A percentile compares a stretch with the other conserved stretches of the same genome.
Evolutionary conservation across 257 asterid species (phyloP).

Genomic region (Solanum lycopersicoides): DNA sequence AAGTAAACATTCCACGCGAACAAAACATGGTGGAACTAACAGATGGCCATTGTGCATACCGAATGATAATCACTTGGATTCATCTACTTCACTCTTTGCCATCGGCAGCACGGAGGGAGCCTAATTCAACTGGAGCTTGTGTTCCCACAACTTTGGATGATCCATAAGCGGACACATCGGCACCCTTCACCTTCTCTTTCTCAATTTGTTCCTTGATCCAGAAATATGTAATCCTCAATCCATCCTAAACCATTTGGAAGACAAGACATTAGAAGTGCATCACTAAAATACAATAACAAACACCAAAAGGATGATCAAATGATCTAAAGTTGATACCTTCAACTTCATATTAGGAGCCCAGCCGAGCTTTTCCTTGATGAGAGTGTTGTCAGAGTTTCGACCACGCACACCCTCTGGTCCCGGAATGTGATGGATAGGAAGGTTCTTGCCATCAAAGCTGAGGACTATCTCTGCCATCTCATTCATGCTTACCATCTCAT

Average conservation of each 20-base stretch:
- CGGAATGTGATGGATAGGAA: constrained; percentile 76
- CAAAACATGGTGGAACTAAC: not conserved
- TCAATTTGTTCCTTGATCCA: constrained; percentile 94
- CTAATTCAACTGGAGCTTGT: constrained; percentile 42
- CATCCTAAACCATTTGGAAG: constrained; percentile 37
- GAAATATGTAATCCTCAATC: constrained; percentile 78
- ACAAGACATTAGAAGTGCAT: not conserved
- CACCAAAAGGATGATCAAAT: not conserved
- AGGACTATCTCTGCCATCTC: constrained; percentile 89
- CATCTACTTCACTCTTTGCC: constrained; percentile 27
- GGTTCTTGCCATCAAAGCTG: constrained; percentile 67
- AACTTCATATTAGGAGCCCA: constrained; percentile 92
- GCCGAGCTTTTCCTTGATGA: constrained; percentile 83
- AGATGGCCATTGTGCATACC: not conserved
- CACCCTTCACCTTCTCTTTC: constrained; percentile 55
- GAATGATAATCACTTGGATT: not conserved
- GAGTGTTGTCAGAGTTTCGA: constrained; percentile 86
- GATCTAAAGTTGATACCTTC: constrained; percentile 31
- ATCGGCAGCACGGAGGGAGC: constrained; percentile 41
- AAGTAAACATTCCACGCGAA: not conserved
- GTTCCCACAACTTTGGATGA: constrained; percentile 46
- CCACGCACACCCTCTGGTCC: constrained; percentile 98
- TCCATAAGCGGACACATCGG: constrained; percentile 26
- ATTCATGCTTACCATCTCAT: constrained; percentile 95
- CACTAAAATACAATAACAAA: not conserved